These are phyloP conservation scores for Zostera marina DNA, from an alignment of 116 monocot species.

Conservation along the genomic window DNA sequence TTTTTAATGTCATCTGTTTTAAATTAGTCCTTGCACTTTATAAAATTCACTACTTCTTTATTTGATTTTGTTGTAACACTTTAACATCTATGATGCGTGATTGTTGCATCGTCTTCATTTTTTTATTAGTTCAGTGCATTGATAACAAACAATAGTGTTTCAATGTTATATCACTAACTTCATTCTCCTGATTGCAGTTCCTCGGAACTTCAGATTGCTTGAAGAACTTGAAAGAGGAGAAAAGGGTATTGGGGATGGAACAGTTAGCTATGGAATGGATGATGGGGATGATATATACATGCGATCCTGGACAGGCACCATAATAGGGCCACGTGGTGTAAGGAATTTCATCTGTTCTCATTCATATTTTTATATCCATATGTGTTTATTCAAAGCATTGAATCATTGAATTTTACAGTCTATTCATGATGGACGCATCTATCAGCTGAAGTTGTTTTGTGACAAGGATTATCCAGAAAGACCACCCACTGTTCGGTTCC, in stretches of 20 bases:
- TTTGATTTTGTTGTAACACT: too few relatives aligned
- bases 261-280: slow-evolving; percentile 76
- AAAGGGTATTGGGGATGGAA: slow-evolving; percentile 72
- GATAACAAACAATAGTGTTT: too few relatives aligned
- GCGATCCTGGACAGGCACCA: slow-evolving; percentile 76
- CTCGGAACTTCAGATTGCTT: slow-evolving; percentile 56
- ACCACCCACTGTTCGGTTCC: slow-evolving; percentile 47
- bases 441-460: slow-evolving; percentile 54
- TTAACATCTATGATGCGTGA: too few relatives aligned
- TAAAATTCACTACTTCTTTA: too few relatives aligned
- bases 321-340: slow-evolving; percentile 56
- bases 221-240: slow-evolving; percentile 77
- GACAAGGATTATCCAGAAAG: slow-evolving; percentile 63
- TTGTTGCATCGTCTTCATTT: too few relatives aligned
- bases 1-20: too few relatives aligned
- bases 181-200: slow-evolving; percentile 28
- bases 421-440: slow-evolving; percentile 57
- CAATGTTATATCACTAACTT: too few relatives aligned
- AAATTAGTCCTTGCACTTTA: too few relatives aligned
- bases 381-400: too few relatives aligned
- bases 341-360: not conserved
- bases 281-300: slow-evolving; percentile 65
- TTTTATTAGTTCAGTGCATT: too few relatives aligned
- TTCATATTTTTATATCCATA: too few relatives aligned
- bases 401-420: slow-evolving; percentile 13